Conservation (phyloP, 2,329 filamentous ascomycete species). For the Colletotrichum musicola region DNA sequence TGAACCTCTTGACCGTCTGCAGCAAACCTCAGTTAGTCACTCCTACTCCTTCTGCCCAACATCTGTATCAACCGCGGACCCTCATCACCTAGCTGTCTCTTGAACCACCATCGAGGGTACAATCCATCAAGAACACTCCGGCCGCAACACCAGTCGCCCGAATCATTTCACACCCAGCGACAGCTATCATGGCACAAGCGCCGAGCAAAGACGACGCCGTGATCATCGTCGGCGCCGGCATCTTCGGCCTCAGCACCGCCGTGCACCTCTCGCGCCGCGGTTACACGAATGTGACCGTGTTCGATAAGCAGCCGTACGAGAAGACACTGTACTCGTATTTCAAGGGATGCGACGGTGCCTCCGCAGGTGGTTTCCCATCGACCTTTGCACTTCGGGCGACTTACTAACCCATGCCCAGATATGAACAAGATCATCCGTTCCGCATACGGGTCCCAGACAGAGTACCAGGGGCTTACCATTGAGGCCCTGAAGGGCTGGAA, state of each 20-base stretch:
- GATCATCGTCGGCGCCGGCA: slow-evolving; percentile 47
- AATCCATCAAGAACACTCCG: no score
- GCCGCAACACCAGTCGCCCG: no score
- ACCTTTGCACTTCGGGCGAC: background rate
- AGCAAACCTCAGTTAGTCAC: no score
- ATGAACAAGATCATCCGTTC: slow-evolving; percentile 60
- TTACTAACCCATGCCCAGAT: slow-evolving; percentile 43
- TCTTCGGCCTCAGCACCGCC: slow-evolving; percentile 46
- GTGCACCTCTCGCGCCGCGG: slow-evolving; percentile 51
- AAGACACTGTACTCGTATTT: slow-evolving; percentile 55
- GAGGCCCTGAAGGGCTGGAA: slow-evolving; percentile 58
- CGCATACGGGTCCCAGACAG: slow-evolving; percentile 56
- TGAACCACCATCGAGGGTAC: no score
- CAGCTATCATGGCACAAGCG: background rate
- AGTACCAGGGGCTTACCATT: slow-evolving; percentile 59
- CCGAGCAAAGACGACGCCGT: slow-evolving; percentile 39
- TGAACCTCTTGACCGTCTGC: no score
- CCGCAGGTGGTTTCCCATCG: slow-evolving; percentile 46
- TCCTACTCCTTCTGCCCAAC: background rate
- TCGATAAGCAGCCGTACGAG: slow-evolving; percentile 61
- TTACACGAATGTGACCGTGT: slow-evolving; percentile 60
- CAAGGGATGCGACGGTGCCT: slow-evolving; percentile 57
- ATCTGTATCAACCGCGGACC: no score
- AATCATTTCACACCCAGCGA: no score
- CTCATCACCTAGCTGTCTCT: no score